Evolutionary conservation across 768 basidiomycete genomes (phyloP), one percentile per base, ranked within the genome.

Genomic region (Pleurotus ostreatus): DNA sequence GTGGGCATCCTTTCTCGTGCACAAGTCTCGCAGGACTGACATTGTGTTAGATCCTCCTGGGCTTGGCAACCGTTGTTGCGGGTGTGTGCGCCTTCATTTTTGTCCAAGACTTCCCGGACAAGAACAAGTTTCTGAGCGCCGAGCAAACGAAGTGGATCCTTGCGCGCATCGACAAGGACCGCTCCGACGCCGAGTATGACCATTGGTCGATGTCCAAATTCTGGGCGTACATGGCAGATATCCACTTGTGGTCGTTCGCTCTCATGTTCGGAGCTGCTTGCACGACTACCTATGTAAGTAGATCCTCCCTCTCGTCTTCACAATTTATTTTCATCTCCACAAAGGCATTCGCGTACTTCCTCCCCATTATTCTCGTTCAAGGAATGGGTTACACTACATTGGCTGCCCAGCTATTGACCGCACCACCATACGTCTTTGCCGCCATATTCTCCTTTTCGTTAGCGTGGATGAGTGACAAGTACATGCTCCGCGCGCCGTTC

Each of bases 391-490:
- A 64, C 55, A 58, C 60, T 25, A 56, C 64, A 20, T 62, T 59
- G 8, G 64, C 65, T 46, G 59, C 74, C 9, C 61, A 72, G 15
- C 56, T 70, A n/a, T 66, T 74, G 16, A 70, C 68, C 11, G 69
- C 74, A 7, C 72, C 72, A 15, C 74, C 73, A 11, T 68, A 65
- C 46, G 64, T 69, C 9, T 65, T 69, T 55, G 70, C 70, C 23
- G 72, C 71, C 11, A 60, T 71, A 18, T 70, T 68, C 25, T 65
- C 63, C 56, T 75, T 70, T 55, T 59, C 63, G 55, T 74, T 75
- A 46, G 73, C 75, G 7, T 72, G 68, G 63, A 57, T 74, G 30
- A 68, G 73, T 18, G 74, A 77, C 57, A 70, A 63, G 60, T 69
- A 68, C 8, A 66, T 63, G 38, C 62, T 66, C 30, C 67, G 74